A percentile compares a stretch with the other conserved stretches of the same genome.
phyloP scores from a whole-genome alignment of 129 eudicot genomes.

The Logfia minima region DNA sequence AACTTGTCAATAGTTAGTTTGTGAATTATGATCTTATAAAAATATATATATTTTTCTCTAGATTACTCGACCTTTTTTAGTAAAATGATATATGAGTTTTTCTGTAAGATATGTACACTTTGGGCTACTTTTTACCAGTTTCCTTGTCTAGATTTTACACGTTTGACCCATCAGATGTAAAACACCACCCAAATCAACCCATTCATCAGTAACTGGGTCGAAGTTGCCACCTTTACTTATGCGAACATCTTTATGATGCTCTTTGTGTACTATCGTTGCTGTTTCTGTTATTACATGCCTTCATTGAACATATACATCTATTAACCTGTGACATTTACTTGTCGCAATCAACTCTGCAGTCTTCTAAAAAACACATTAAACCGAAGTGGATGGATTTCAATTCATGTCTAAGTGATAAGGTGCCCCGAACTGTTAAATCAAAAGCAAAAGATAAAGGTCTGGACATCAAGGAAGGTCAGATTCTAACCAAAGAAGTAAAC shows the following conservation, averaged over 20 bases:
- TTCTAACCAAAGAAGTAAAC: constrained; percentile 38
- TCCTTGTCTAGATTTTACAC: background rate
- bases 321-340: constrained; percentile 13
- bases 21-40: background rate
- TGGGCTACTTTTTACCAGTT: background rate
- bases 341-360: constrained; percentile 54
- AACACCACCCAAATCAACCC: background rate
- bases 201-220: background rate
- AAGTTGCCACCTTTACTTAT: background rate
- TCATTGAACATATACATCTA: constrained; percentile 3
- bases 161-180: background rate
- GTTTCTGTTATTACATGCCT: background rate
- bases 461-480: constrained; percentile 69
- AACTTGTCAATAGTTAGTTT: background rate
- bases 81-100: background rate
- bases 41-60: background rate
- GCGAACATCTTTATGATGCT: background rate
- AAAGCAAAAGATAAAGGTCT: constrained; percentile 25
- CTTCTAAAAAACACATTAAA: constrained; percentile 39
- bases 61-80: background rate
- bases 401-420: constrained; percentile 23
- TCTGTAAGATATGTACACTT: background rate
- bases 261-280: background rate
- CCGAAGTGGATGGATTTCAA: constrained; percentile 3
- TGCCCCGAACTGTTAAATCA: constrained; percentile 14